phyloP scores from a whole-genome alignment of 306 rosid genomes.

The Lupinus albus region DNA sequence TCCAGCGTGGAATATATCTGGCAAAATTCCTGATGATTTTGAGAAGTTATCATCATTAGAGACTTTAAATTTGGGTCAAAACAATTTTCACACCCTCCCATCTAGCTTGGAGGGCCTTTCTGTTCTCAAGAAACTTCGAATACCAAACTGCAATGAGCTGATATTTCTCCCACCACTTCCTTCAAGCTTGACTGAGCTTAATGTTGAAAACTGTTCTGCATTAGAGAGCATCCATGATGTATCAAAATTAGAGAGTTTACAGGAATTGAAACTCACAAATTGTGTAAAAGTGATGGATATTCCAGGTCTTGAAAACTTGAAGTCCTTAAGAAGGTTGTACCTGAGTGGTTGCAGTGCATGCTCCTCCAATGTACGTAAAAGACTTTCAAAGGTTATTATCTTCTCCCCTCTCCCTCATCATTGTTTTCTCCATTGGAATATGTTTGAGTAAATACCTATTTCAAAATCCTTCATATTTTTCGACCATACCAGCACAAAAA shows the following conservation, averaged over 20 bases:
- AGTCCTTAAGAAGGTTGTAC: too few relatives aligned
- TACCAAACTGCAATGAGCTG: slow-evolving; percentile 52
- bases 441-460: too few relatives aligned
- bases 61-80: slow-evolving; percentile 46
- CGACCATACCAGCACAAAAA: too few relatives aligned
- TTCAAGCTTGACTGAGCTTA: slow-evolving; percentile 49
- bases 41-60: slow-evolving; percentile 48
- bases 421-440: too few relatives aligned
- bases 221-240: slow-evolving; percentile 49
- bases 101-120: slow-evolving; percentile 55
- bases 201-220: slow-evolving; percentile 50
- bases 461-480: too few relatives aligned
- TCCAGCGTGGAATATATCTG: slow-evolving; percentile 50
- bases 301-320: slow-evolving; percentile 43
- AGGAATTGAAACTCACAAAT: slow-evolving; percentile 50
- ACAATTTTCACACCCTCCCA: slow-evolving; percentile 54
- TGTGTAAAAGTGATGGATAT: slow-evolving; percentile 56
- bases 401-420: not conserved
- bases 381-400: slow-evolving; percentile 54
- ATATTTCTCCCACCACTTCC: slow-evolving; percentile 61
- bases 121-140: slow-evolving; percentile 42
- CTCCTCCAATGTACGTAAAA: not conserved
- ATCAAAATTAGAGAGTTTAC: slow-evolving; percentile 51
- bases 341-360: too few relatives aligned
- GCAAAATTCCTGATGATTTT: slow-evolving; percentile 60